Conservation (phyloP, 202 grass and related monocot genomes). For the Musa balbisiana region DNA sequence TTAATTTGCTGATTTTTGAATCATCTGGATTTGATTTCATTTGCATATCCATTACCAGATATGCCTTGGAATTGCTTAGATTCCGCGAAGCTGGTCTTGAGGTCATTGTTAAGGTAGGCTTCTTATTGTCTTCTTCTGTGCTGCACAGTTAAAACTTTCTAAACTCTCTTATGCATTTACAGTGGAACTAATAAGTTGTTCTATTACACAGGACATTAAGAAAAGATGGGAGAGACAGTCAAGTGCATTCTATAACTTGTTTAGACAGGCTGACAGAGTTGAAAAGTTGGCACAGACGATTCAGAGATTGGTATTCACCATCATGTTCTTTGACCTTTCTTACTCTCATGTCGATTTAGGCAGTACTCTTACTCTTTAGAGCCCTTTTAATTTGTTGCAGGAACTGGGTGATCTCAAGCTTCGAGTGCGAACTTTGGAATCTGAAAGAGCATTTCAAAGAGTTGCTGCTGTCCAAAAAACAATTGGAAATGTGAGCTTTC, state of each 20-base stretch:
- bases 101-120: conserved; percentile 75
- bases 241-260: conserved; percentile 91
- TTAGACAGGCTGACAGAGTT: conserved; percentile 92
- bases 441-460: conserved; percentile 94
- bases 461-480: conserved; percentile 87
- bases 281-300: conserved; percentile 88
- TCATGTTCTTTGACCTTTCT: not conserved
- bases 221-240: conserved; percentile 98
- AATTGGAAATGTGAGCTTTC: conserved; percentile 79
- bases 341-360: conserved; percentile 9
- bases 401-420: conserved; percentile 98
- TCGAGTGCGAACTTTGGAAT: conserved; percentile 90
- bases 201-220: conserved; percentile 54
- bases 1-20: not conserved
- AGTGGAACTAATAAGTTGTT: conserved; percentile 21
- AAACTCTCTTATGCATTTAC: not conserved
- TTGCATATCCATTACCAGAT: conserved; percentile 50
- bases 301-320: conserved; percentile 58
- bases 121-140: not conserved
- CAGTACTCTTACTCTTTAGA: conserved; percentile 10
- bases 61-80: conserved; percentile 80
- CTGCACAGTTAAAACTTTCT: not conserved
- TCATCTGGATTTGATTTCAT: conserved; percentile 28
- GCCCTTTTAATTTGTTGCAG: conserved; percentile 29
- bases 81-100: conserved; percentile 98